A percentile compares a stretch with the other conserved stretches of the same genome.
Conservation (phyloP, 2,329 filamentous ascomycete species). For the Alternaria sp. region DNA sequence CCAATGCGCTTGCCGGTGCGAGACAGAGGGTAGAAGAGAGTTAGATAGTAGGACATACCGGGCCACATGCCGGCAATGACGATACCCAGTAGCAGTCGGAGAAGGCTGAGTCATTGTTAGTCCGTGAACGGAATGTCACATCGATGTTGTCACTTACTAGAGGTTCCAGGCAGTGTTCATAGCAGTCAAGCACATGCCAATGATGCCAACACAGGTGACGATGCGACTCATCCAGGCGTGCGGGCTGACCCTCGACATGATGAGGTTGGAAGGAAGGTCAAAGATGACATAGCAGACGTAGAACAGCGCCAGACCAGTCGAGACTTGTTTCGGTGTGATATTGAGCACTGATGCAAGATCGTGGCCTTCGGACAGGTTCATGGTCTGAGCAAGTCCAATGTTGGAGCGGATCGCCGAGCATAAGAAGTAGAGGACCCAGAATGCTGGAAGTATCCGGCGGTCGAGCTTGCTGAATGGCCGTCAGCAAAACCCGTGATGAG, state of each 20-base stretch:
- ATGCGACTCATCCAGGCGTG: constrained; percentile 93
- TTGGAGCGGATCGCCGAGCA: constrained; percentile 92
- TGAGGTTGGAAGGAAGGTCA: constrained; percentile 84
- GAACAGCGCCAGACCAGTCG: constrained; percentile 84
- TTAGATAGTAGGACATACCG: constrained; percentile 92
- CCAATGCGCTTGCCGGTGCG: constrained; percentile 88
- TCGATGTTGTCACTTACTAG: constrained; percentile 63
- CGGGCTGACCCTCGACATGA: constrained; percentile 86
- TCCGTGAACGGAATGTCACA: neutral
- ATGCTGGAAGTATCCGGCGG: constrained; percentile 71
- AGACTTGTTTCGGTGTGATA: constrained; percentile 77
- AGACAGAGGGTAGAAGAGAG: constrained; percentile 88
- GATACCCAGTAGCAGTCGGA: constrained; percentile 83
- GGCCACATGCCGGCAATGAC: constrained; percentile 96
- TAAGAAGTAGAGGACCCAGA: constrained; percentile 91
- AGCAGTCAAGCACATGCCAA: constrained; percentile 83
- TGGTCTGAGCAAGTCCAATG: constrained; percentile 92
- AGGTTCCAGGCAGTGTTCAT: constrained; percentile 85
- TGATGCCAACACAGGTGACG: constrained; percentile 84
- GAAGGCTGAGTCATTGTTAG: constrained; percentile 57
- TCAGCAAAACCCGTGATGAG: constrained; percentile 12
- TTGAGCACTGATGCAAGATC: constrained; percentile 76
- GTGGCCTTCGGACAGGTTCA: constrained; percentile 77
- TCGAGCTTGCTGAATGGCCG: constrained; percentile 61
- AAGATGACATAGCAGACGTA: constrained; percentile 93